These are phyloP conservation scores for Pseudognaphalium luteoalbum DNA, from an alignment of 129 eudicot species.

Conservation along the genomic window DNA sequence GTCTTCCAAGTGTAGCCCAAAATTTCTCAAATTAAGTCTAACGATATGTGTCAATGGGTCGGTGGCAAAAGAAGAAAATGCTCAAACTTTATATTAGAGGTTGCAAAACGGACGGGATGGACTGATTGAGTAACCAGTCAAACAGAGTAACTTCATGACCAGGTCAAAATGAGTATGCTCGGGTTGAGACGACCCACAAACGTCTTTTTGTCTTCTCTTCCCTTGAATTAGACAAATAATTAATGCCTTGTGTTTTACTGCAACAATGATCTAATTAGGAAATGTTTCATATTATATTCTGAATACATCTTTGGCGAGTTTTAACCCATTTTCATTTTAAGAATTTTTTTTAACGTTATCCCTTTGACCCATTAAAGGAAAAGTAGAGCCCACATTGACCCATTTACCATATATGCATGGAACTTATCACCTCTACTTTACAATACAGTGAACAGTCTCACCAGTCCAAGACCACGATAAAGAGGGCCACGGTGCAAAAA, in stretches of 20 bases:
- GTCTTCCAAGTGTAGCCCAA: not conserved
- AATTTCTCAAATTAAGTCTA: not conserved
- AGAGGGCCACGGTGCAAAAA: slow-evolving; percentile 74
- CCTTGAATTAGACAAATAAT: not conserved
- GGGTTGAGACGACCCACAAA: not conserved
- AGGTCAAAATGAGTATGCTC: not conserved
- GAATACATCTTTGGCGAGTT: not conserved
- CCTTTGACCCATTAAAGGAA: not conserved
- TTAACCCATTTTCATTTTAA: too few species aligned
- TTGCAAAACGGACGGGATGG: not conserved
- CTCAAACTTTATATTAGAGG: not conserved
- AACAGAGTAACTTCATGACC: not conserved
- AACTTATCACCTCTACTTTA: too few species aligned
- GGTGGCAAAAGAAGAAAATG: not conserved
- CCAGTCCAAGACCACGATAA: slow-evolving; percentile 91
- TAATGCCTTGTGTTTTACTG: not conserved
- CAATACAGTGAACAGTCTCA: slow-evolving; percentile 34
- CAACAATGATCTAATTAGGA: not conserved
- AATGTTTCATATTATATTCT: not conserved
- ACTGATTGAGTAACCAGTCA: not conserved
- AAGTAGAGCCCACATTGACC: not conserved
- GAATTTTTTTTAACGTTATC: not conserved
- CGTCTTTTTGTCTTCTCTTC: not conserved
- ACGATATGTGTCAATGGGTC: not conserved
- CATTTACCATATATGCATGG: not conserved